Evolutionary conservation across 108 stramenopile genomes (phyloP), one percentile per base, ranked within the genome.

Genomic region (Chaetoceros muelleri): DNA sequence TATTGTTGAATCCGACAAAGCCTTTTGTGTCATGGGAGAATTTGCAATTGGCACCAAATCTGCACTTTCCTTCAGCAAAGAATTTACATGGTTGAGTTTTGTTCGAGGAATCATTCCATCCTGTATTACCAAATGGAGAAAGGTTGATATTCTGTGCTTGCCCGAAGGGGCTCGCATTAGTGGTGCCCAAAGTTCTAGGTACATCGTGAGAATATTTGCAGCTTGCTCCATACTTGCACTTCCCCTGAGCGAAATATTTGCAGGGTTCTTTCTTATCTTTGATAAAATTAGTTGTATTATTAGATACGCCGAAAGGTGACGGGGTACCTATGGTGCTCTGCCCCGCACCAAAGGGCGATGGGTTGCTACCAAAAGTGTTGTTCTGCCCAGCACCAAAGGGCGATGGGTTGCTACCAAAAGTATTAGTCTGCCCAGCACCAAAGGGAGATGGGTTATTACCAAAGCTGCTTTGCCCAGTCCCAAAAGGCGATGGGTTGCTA

Each of bases 21-120:
- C n/a, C n/a, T n/a, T n/a, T n/a, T n/a, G n/a, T n/a, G n/a, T 85
- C 80, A 59, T 90, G 89, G 10, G 79, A 81, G 60, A 84, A 90
- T 21, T 65, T 72, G 61, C 89, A 90, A 47, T 72, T 77, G 55
- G 69, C 69, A 0, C 85, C 85, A 61, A 65, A 72, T 30, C 78
- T 71, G 48, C 89, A 90, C 7, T 52, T 69, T 7, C 89, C 89
- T 21, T 78, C 67, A 21, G 81, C 76, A 61, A 82, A 90, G 55
- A 79, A 90, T 65, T 71, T 79, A 60, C 87, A 89, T 2, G 74
- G 81, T 44, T 61, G 68, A 27, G 62, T 62, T 8, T 55, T 64
- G 46, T 68, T 48, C 28, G 52, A 56, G 20, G 47, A 59, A 17
- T 56, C 55, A 31, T 57, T 28, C 20, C 49, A 46, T 30, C 45